Base-by-base conservation (phyloP, 805 yeast genomes). In the Nakazawaea wyomingensis region DNA sequence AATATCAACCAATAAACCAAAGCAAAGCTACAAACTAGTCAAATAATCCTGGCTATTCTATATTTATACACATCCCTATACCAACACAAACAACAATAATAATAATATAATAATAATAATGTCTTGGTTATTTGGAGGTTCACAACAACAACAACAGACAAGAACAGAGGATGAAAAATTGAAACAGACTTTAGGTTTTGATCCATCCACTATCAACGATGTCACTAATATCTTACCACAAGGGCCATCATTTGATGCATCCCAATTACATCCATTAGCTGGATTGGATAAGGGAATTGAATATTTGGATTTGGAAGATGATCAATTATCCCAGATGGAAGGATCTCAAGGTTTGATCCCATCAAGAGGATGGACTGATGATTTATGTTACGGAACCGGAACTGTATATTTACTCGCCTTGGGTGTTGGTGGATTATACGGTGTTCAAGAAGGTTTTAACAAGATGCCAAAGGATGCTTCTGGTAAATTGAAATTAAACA, bases 331-430 rank as follows among this genome's bases (percentile, higher is more conserved):
- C 37, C 65, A 76, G n/a, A 64, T 86, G 55, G 95, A 88, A 56
- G 96, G 96, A 31, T 78, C 95, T 1, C 88, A 86, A 58, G 95
- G 96, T 46, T 61, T 91, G 46, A 76, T 93, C 50, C 96, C 99
- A 21, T 85, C 95, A n/a, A 82, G 97, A 68, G 96, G 95, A 54
- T 93, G 96, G 95, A 77, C 89, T 13, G 99, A 93, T 63, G 98
- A 93, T 68, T 74, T 93, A 51, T 89, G 97, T 75, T 93, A 93
- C 65, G 99, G 99, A 54, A 85, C 98, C 9, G 99, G 99, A 65
- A 81, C 96, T 5, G 88, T 89, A 41, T 93, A 93, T 61, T 72
- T 93, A 52, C 54, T 85, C 26, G 95, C 96, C 34, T 73, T 93
- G 51, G 95, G 95, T 28, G 48, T 79, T 34, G 99, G 99, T 65